Conservation (phyloP, 352 stramenopile genomes). For the Phytophthora citricola region DNA sequence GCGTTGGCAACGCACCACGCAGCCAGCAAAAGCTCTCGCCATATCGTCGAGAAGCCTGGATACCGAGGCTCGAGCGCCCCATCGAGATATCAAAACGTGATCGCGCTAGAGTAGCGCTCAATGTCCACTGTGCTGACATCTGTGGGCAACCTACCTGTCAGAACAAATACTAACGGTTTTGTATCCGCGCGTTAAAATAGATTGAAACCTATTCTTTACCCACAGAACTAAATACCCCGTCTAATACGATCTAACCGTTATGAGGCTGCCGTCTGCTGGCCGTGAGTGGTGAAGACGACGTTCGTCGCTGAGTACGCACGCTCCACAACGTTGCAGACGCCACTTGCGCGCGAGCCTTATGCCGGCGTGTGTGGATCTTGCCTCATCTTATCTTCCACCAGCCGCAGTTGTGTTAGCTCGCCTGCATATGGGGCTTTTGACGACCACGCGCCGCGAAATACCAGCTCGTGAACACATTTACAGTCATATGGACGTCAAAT, state of each 20-base stretch:
- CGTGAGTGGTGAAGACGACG: constrained; percentile 2
- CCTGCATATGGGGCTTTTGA: constrained; percentile 9
- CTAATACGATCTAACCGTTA: not conserved
- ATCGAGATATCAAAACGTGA: constrained; percentile 8
- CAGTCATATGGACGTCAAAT: constrained; percentile 3
- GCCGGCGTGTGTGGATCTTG: constrained; percentile 12
- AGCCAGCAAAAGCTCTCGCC: constrained; percentile 19
- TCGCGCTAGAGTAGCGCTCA: constrained; percentile 10
- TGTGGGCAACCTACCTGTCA: constrained; percentile 28
- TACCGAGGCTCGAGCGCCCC: constrained; percentile 4
- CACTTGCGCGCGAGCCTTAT: constrained; percentile 24
- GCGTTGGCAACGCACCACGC: not conserved
- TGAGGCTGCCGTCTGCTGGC: not conserved
- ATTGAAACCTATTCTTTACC: not conserved
- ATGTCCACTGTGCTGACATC: constrained; percentile 33
- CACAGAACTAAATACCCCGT: constrained; percentile 10
- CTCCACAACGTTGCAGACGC: constrained; percentile 3
- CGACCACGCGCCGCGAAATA: constrained; percentile 12
- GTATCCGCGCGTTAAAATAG: not conserved
- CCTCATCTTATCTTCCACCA: constrained; percentile 35
- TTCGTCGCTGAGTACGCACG: constrained; percentile 17
- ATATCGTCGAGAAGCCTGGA: constrained; percentile 14
- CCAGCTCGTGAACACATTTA: constrained; percentile 15
- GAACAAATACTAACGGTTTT: constrained; percentile 14
- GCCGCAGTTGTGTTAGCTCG: constrained; percentile 13